Evolutionary conservation across 345 rosid genomes (phyloP).

Genomic region (Syzygium jambos): DNA sequence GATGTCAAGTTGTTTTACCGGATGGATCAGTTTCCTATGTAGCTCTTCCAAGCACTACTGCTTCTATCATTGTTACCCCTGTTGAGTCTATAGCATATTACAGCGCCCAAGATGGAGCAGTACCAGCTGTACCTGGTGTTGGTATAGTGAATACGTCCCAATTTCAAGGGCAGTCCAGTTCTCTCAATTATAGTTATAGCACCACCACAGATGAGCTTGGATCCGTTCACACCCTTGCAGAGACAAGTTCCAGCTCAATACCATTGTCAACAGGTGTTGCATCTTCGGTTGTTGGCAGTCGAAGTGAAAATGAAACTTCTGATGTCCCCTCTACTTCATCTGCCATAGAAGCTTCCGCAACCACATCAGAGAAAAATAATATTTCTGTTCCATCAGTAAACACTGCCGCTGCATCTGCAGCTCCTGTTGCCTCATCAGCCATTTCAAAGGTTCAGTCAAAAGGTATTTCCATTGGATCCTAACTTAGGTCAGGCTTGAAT

Average conservation of each 20-base stretch:
- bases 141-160: constrained; percentile 30
- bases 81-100: constrained; percentile 46
- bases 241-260: constrained; percentile 4
- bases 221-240: constrained; percentile 14
- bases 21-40: constrained; percentile 52
- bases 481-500: not conserved
- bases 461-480: constrained; percentile 32
- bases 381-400: constrained; percentile 11
- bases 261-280: constrained; percentile 12
- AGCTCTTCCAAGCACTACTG: constrained; percentile 38
- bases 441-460: constrained; percentile 53
- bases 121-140: constrained; percentile 33
- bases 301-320: constrained; percentile 15
- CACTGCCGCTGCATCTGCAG: constrained; percentile 17
- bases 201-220: constrained; percentile 11
- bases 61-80: constrained; percentile 36
- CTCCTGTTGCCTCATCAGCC: constrained; percentile 22
- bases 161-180: constrained; percentile 24
- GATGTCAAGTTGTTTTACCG: constrained; percentile 47
- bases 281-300: constrained; percentile 12
- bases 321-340: constrained; percentile 26
- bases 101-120: constrained; percentile 37
- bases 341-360: constrained; percentile 19
- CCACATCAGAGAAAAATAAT: constrained; percentile 15
- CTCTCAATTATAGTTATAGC: constrained; percentile 16